Base-by-base conservation (phyloP, 73 alveolate species). In the Paramecium sexaurelia region DNA sequence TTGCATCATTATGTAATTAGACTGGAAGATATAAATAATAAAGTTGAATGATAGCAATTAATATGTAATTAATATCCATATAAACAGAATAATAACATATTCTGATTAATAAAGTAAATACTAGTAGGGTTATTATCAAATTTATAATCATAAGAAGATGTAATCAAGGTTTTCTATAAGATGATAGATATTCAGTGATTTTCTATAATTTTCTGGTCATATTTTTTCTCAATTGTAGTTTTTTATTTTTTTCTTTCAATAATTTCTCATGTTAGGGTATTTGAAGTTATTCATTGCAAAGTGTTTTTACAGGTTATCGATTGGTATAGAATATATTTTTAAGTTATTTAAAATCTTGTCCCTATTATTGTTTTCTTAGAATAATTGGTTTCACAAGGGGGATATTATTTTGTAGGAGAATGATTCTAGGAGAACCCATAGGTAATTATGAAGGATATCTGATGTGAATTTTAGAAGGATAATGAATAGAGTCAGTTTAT, bases 381-480 rank as follows among this genome's bases (percentile, higher is more conserved):
- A 22, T 61, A 0, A 61, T 61, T 0, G 83, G 83, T 11, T 32
- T 26, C 24, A 61, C 27, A 61, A n/a, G 27, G 26, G 83, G 83
- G 10, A 61, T 26, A 45, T 61, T 41, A 61, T 61, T 61, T 29
- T 26, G 47, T 20, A 61, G 1, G 10, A 61, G 43, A 11, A 61
- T 61, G 15, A 61, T 29, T 32, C 83, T 61, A 61, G 83, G 83
- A 29, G 83, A 26, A 32, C 83, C 83, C 83, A 61, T 29, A 2
- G 9, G 39, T 29, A 61, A 29, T 61, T 26, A 29, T 7, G 83
- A 61, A 11, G 83, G 83, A 29, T 61, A 61, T 32, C 83, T 61
- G n/a, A 29, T 9, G 5, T 61, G 83, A 3, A 10, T 19, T 29
- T 61, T 26, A 15, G 83, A 32, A 32, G 43, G 43, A 13, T 26